Base-by-base conservation (phyloP, 768 basidiomycete genomes). In the Suillus spraguei region DNA sequence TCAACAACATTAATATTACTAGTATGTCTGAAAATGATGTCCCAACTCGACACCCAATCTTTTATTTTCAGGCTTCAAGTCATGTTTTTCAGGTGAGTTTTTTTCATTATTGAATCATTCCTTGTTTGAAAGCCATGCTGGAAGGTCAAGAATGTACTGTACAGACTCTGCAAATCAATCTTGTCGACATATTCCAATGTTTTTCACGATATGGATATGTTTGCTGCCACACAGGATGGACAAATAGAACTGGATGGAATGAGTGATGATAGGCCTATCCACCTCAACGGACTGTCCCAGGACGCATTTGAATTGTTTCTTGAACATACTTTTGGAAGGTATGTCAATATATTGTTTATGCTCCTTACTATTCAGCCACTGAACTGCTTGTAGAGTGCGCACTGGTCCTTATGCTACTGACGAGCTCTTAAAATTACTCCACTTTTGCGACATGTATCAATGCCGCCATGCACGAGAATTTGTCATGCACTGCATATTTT, bases 401-500 rank as follows among this genome's bases (percentile, higher is more conserved):
- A 20, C 32, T 16, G 50, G 50, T 17, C 5, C 24, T 4, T 52
- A 52, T 10, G 32, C 28, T 0, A 17, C 2, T 7, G 17, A 52
- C 3, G 8, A 52, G 9, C 50, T 52, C 32, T 8, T 32, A 1
- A 52, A 4, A 32, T 52, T 52, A 28, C 50, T 52, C 2, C 28
- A 52, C 9, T 52, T 52, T 10, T 52, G 50, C 17, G 32, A 52
- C 50, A 52, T 52, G 50, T 52, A 52, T 20, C 50, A 52, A 52
- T 52, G 50, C 17, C 5, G 4, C 17, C 50, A 52, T 33, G 2
- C 50, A 17, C 9, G 1, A 33, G 17, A 52, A 20, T 52, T 52
- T 20, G 50, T 52, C 4, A 17, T 52, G 7, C 10, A 8, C 17
- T 4, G 17, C 6, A 20, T 52, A 10, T 33, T 32, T 9, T 4